Evolutionary conservation across 2,329 filamentous ascomycete species (phyloP), one percentile per base, ranked within the genome.

Genomic region (Monosporascus sp.): DNA sequence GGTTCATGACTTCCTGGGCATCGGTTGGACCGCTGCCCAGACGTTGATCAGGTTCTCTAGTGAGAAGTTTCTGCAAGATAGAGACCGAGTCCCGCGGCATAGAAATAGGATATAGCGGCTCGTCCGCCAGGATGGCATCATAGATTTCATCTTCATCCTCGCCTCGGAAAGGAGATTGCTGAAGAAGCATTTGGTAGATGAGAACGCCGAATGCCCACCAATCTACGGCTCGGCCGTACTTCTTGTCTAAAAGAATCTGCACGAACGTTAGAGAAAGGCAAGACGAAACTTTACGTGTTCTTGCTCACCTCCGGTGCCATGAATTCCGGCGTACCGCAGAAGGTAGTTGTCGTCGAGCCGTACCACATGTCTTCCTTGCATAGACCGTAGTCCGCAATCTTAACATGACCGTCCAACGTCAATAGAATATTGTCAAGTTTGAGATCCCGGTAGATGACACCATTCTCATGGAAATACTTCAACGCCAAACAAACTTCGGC

Each of bases 291-390:
- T 14, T 52, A 15, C 47, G 7, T 45, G 17, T 51, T 14, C 18
- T 37, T 17, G 65, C 77, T 65, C 79, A 95, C 90, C 79, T 99
- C 94, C 8, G 94, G 94, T 8, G 94, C 94, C 94, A 99, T 99
- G 62, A 99, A 99, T 69, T 99, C 94, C 17, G 94, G 94, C n/a
- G 94, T 99, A 71, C 94, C 94, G 69, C 94, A 99, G 77, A 99
- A 99, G 7, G 94, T 99, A 74, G 92, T 93, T 0, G 94, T 99
- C 2, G 89, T 97, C 52, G 89, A 93, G 44, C 91, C 91, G 68
- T 95, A 99, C 92, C 93, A 99, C 94, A 99, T 99, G 64, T 99
- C 92, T 69, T 99, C 94, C 74, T 99, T 99, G 77, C 95, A 99
- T 48, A 99, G 83, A 83, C 94, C 94, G 70, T 96, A 99, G 80